A percentile compares a stretch with the other conserved stretches of the same genome.
Evolutionary conservation across 352 stramenopile genomes (phyloP).

Genomic region (Blastocystis sp.): DNA sequence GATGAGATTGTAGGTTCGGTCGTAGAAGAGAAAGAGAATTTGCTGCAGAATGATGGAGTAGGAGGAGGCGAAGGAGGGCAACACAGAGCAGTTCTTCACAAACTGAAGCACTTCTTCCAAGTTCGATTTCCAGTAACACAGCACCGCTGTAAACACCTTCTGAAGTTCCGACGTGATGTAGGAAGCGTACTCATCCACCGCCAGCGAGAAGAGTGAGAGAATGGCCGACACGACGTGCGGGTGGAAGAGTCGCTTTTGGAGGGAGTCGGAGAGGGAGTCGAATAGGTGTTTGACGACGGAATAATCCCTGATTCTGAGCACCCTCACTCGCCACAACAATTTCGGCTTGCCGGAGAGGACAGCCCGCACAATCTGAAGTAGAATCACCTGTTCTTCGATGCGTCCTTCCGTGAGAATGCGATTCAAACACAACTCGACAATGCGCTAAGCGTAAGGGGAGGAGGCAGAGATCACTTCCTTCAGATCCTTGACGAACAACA

Average conservation of each 20-base stretch:
- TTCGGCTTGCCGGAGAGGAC: not conserved
- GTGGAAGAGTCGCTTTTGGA: not conserved
- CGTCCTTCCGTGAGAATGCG: not conserved
- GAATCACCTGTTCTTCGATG: not conserved
- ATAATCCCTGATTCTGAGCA: not conserved
- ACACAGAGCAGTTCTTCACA: not conserved
- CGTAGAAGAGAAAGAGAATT: constrained; percentile 30
- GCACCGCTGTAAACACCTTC: not conserved
- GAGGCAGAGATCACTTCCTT: not conserved
- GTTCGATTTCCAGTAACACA: constrained; percentile 54
- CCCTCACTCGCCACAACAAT: not conserved
- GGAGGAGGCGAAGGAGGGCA: not conserved
- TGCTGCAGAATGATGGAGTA: constrained; percentile 29
- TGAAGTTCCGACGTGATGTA: not conserved
- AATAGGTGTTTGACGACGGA: not conserved
- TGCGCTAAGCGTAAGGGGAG: not conserved
- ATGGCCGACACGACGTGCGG: not conserved
- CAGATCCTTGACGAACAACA: not conserved
- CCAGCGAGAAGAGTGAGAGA: not conserved
- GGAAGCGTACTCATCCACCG: not conserved
- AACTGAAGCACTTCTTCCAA: constrained; percentile 28
- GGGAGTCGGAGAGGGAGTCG: not conserved
- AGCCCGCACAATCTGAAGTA: not conserved
- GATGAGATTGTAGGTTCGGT: not conserved
- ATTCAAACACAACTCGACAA: not conserved